Base-by-base conservation (phyloP, 1,139 yeast genomes). In the Pichia terricola region DNA sequence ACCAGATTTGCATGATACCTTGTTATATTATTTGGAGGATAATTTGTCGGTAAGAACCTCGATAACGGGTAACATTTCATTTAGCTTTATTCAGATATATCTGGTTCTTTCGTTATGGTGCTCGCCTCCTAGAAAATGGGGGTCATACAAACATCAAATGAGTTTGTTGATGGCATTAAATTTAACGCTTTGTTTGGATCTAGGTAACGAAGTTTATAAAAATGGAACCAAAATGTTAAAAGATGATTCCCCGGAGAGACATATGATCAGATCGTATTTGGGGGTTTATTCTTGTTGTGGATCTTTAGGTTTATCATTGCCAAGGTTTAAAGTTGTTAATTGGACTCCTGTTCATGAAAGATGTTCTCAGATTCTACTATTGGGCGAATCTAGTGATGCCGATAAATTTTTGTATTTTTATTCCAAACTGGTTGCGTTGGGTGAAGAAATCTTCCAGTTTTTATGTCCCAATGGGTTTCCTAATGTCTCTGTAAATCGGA, bases 71-170 rank as follows among this genome's bases (percentile, higher is more conserved):
- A 70, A 67, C 41, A 64, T 74, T 42, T 61, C 70, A 4, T 63
- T 63, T 37, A 68, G 66, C 46, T 54, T 70, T 43, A 68, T 75
- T 28, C 67, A 67, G 42, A 62, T 68, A 1, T 72, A 73, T 48
- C 56, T 73, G 41, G 64, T 73, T 4, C 54, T 74, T 16, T 70
- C 77, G 7, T 56, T 71, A 6, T 75, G 79, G 79, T 66, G 70
- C 45, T 59, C 72, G 5, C 76, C 78, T 2, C 75, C 79, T 3
- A 62, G 66, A 33, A 66, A 65, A 48, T 65, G 72, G 60, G 77
- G 77, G 4, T 72, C 75, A 35, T 73, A 68, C 54, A 72, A 70
- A 52, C 75, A 72, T 52, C 79, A 73, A 49, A 65, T 75, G 57
- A 68, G 69, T 48, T 54, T 74, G 28, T 54, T 75, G 46, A 66